phyloP scores from a whole-genome alignment of 176 grass and related monocot genomes.

The Melocanna baccifera region DNA sequence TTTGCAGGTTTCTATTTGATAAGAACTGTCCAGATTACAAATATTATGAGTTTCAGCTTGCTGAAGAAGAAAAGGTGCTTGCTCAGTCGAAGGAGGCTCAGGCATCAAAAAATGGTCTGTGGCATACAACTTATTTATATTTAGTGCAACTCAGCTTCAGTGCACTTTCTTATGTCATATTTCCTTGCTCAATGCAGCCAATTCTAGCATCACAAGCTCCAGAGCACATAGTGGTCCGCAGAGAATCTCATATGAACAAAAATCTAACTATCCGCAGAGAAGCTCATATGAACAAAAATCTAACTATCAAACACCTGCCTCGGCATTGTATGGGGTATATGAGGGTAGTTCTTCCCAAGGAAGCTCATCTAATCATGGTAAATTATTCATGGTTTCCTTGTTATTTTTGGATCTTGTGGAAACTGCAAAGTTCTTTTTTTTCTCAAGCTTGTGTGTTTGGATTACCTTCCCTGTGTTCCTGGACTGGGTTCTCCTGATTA shows the following conservation, averaged over 20 bases:
- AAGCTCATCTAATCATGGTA: slow-evolving; percentile 52
- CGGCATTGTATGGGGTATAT: slow-evolving; percentile 70
- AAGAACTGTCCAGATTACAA: slow-evolving; percentile 80
- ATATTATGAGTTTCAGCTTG: slow-evolving; percentile 77
- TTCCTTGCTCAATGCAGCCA: slow-evolving; percentile 32
- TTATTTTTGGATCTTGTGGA: neutral
- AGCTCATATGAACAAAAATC: slow-evolving; percentile 54
- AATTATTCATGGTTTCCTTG: slow-evolving; percentile 9
- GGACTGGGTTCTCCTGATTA: neutral
- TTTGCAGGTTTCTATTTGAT: slow-evolving; percentile 93
- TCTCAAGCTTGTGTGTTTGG: neutral
- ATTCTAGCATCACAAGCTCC: slow-evolving; percentile 45
- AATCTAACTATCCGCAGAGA: slow-evolving; percentile 66
- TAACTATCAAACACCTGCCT: slow-evolving; percentile 80
- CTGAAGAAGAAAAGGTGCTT: slow-evolving; percentile 73
- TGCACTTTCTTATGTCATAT: slow-evolving; percentile 9
- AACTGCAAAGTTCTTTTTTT: neutral
- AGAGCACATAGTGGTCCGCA: slow-evolving; percentile 42
- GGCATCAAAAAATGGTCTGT: slow-evolving; percentile 55
- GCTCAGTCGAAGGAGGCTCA: slow-evolving; percentile 57
- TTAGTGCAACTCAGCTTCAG: neutral
- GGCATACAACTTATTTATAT: neutral
- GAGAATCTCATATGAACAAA: slow-evolving; percentile 54
- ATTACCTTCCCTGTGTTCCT: neutral
- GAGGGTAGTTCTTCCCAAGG: slow-evolving; percentile 57